Conservation (phyloP, 2,329 filamentous ascomycete species). For the Biscogniauxia mediterranea region DNA sequence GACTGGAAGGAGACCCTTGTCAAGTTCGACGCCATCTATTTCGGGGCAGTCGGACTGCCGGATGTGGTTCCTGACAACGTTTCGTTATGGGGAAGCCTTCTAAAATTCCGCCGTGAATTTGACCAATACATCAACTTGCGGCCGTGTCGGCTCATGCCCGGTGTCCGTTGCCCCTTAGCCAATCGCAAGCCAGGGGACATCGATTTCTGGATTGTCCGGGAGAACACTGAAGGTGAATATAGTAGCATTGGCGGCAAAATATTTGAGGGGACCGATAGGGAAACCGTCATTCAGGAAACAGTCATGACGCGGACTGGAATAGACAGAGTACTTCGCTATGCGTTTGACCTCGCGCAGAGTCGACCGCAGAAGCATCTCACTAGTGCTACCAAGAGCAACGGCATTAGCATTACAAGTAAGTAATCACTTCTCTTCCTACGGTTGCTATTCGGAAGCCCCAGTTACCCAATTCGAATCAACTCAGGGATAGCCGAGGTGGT, state of each 20-base stretch:
- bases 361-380: constrained; percentile 56
- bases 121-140: constrained; percentile 70
- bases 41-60: constrained; percentile 62
- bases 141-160: constrained; percentile 60
- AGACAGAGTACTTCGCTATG: constrained; percentile 58
- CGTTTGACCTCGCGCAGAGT: constrained; percentile 57
- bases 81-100: constrained; percentile 63
- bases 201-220: constrained; percentile 63
- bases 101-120: constrained; percentile 65
- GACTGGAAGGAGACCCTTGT: constrained; percentile 52
- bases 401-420: constrained; percentile 54
- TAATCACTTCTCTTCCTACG: background rate
- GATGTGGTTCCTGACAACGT: constrained; percentile 62
- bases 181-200: constrained; percentile 55
- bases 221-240: constrained; percentile 65
- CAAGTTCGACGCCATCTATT: constrained; percentile 64
- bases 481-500: background rate
- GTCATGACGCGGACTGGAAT: constrained; percentile 60
- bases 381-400: constrained; percentile 66
- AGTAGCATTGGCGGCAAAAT: constrained; percentile 61
- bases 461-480: background rate
- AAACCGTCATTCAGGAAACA: constrained; percentile 57
- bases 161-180: constrained; percentile 56
- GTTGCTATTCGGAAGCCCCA: background rate
- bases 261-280: constrained; percentile 56